Base-by-base conservation (phyloP, 352 stramenopile genomes). In the Pythium aquatile region DNA sequence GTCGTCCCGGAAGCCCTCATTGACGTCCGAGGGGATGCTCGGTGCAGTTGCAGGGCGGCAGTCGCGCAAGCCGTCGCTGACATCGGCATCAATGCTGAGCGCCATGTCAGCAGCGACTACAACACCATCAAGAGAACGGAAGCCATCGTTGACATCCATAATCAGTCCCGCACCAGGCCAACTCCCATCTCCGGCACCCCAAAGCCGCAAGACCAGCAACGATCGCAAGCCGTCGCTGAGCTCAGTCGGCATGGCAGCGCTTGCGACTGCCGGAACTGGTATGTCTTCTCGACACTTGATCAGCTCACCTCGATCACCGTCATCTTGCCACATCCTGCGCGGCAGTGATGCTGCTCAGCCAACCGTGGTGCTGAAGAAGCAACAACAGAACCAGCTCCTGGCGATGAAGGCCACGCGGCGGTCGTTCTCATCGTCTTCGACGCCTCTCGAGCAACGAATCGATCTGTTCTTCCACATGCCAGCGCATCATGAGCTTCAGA, bases 381-480 rank as follows among this genome's bases (percentile, higher is more conserved):
- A 58, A 20, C 61, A 56, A 28, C 42, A 60, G 33, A 55, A 61
- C 32, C 61, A 42, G 26, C 52, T 70, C 17, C 26, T 61, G 7
- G 28, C 20, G 1, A 65, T 54, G 37, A 60, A 59, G 26, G 32
- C 48, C 9, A 55, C 55, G 26, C 57, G 64, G 1, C 59, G 65
- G 32, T 65, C 65, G 3, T 73, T 73, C 30, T 63, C 59, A 13
- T 52, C 47, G 24, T 46, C 59, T 8, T 24, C 33, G 0, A 40
- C 29, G 26, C 9, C 59, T 32, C 40, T 61, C 2, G 76, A 85
- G 33, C 59, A 79, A 29, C 72, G 70, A 5, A 76, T 87, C 49
- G 77, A 90, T 30, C 58, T 90, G 28, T 84, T 75, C 46, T 76
- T 90, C 46, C 75, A 83, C 55, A 14, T 86, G 1, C 72, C 78